phyloP scores from a whole-genome alignment of 1,284 basidiomycete species.

The Ganoderma meredithae region DNA sequence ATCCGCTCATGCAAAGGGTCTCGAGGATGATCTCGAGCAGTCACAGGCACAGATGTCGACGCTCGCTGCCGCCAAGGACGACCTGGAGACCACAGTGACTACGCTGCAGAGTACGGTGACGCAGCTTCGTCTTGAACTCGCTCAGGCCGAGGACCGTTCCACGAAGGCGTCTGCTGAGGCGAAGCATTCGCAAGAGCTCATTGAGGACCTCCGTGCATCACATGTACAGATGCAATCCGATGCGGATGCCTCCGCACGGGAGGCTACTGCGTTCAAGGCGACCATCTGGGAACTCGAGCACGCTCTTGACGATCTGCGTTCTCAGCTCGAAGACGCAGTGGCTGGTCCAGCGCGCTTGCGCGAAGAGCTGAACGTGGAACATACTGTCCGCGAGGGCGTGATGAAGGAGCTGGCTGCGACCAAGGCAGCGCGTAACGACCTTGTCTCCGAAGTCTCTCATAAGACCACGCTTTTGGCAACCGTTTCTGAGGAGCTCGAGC shows the following conservation, averaged over 20 bases:
- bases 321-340: conserved; percentile 29
- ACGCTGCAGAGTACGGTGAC: conserved; percentile 21
- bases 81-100: conserved; percentile 20
- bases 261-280: conserved; percentile 20
- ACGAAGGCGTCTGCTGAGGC: conserved; percentile 20
- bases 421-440: conserved; percentile 15
- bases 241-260: conserved; percentile 25
- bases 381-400: conserved; percentile 26
- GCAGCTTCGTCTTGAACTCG: conserved; percentile 20
- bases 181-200: conserved; percentile 20
- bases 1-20: conserved; percentile 15
- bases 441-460: conserved; percentile 28
- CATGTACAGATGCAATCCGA: conserved; percentile 20
- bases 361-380: conserved; percentile 24
- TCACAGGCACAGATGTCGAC: conserved; percentile 8
- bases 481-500: conserved; percentile 17
- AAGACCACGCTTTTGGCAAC: conserved; percentile 24
- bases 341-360: conserved; percentile 24
- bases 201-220: conserved; percentile 20
- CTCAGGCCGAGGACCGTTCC: conserved; percentile 22
- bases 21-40: conserved; percentile 20
- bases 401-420: conserved; percentile 25
- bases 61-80: conserved; percentile 19
- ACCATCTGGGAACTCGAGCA: conserved; percentile 32
- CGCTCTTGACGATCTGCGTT: conserved; percentile 28